Conservation (phyloP, 257 asterid species). For the Rehmannia glutinosa region DNA sequence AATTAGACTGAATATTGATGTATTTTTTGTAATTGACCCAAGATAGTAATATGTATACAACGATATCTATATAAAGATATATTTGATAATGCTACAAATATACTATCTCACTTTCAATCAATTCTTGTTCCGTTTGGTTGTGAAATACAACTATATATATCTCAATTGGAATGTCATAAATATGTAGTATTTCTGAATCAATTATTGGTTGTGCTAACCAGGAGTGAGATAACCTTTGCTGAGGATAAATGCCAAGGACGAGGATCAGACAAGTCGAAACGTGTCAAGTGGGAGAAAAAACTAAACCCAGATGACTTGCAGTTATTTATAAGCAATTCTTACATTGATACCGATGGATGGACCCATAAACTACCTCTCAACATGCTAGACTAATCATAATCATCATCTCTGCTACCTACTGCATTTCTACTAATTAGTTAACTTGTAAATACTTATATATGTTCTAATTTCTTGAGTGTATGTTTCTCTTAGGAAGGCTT, state of each 20-base stretch:
- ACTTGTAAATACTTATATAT: background rate
- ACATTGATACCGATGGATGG: slow-evolving; percentile 47
- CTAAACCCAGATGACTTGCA: slow-evolving; percentile 18
- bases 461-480: background rate
- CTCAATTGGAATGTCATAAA: too few species aligned
- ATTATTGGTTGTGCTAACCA: background rate
- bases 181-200: background rate
- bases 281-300: slow-evolving; percentile 43
- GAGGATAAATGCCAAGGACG: slow-evolving; percentile 39
- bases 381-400: background rate
- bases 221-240: slow-evolving; percentile 37
- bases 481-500: background rate
- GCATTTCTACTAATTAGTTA: background rate
- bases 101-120: too few species aligned
- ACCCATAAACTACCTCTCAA: slow-evolving; percentile 22
- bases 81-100: too few species aligned
- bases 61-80: too few species aligned
- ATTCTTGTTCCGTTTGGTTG: too few species aligned
- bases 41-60: too few species aligned
- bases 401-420: background rate
- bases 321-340: slow-evolving; percentile 25
- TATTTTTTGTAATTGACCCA: too few species aligned
- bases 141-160: too few species aligned
- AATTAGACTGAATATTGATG: too few species aligned
- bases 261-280: slow-evolving; percentile 32